Evolutionary conservation across 371 early-diverging fungal genomes (phyloP).

Genomic region (Apophysomyces trapeziformis): DNA sequence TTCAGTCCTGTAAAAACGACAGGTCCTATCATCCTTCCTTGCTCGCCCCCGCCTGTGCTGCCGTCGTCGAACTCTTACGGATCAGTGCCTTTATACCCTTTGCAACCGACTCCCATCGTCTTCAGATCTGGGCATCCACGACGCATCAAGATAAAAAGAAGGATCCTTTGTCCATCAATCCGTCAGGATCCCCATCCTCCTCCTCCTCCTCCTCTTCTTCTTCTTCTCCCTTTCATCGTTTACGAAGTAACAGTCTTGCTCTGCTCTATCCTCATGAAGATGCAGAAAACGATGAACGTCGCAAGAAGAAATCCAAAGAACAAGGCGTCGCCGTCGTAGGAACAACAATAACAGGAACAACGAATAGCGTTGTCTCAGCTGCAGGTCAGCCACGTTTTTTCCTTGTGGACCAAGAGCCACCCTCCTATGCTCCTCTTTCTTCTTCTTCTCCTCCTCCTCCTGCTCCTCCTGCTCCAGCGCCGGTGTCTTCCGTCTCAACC

Average conservation of each 20-base stretch:
- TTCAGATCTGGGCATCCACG: neutral
- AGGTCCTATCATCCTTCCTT: constrained; percentile 40
- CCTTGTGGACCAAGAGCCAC: neutral
- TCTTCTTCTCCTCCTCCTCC: neutral
- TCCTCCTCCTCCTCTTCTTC: no score
- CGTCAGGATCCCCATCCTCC: no score
- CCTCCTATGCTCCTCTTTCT: neutral
- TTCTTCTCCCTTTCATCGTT: neutral
- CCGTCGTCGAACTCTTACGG: constrained; percentile 41
- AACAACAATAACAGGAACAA: constrained; percentile 7
- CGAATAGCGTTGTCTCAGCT: neutral
- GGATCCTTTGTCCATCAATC: no score
- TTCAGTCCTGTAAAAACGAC: constrained; percentile 29
- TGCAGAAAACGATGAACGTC: neutral
- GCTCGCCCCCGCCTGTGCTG: constrained; percentile 34
- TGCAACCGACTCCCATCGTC: constrained; percentile 34
- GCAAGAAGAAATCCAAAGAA: no score
- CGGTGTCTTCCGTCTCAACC: no score
- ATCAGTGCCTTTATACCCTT: constrained; percentile 49
- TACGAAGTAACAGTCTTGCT: constrained; percentile 3
- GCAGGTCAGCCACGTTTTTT: constrained; percentile 11
- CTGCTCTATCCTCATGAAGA: neutral
- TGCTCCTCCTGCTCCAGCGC: neutral
- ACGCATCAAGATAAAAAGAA: no score
- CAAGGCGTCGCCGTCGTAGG: neutral